phyloP scores from a whole-genome alignment of 192 early-diverging fungal species.

The Coemansia sp. region DNA sequence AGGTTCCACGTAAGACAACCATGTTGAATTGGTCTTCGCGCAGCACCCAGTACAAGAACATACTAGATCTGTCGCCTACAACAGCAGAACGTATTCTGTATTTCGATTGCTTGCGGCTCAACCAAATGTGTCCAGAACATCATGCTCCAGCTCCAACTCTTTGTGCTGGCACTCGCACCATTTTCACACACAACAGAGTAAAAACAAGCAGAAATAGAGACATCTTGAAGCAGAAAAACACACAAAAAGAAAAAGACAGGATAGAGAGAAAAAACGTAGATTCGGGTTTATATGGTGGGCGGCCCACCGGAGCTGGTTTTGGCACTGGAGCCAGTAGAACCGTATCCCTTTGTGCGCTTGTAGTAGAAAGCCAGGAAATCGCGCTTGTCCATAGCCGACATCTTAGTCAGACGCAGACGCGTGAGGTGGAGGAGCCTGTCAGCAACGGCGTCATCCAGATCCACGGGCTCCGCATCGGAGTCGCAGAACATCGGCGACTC shows the following conservation, averaged over 20 bases:
- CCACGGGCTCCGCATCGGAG: conserved; percentile 23
- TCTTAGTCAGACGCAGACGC: conserved; percentile 65
- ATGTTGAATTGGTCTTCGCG: too few species aligned
- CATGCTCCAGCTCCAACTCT: background rate
- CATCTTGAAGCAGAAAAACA: too few species aligned
- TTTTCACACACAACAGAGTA: background rate
- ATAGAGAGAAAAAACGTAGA: too few species aligned
- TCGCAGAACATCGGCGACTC: conserved; percentile 60
- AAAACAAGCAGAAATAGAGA: too few species aligned
- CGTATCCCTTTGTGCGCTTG: conserved; percentile 27
- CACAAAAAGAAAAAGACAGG: too few species aligned
- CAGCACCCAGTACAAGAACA: too few species aligned
- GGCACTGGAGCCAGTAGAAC: background rate
- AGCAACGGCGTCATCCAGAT: conserved; percentile 60
- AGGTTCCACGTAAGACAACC: too few species aligned
- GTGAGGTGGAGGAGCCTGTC: conserved; percentile 61
- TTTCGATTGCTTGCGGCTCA: background rate
- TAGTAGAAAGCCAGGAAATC: conserved; percentile 75
- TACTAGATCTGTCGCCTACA: too few species aligned
- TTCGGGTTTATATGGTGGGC: too few species aligned
- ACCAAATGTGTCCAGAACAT: background rate
- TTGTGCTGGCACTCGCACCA: background rate
- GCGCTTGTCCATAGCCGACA: conserved; percentile 68
- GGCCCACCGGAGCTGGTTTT: too few species aligned
- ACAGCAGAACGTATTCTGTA: background rate